Percentiles rank a stretch among this genome's conserved stretches.
phyloP scores from a whole-genome alignment of 108 stramenopile genomes.

The Skeletonema grethae region DNA sequence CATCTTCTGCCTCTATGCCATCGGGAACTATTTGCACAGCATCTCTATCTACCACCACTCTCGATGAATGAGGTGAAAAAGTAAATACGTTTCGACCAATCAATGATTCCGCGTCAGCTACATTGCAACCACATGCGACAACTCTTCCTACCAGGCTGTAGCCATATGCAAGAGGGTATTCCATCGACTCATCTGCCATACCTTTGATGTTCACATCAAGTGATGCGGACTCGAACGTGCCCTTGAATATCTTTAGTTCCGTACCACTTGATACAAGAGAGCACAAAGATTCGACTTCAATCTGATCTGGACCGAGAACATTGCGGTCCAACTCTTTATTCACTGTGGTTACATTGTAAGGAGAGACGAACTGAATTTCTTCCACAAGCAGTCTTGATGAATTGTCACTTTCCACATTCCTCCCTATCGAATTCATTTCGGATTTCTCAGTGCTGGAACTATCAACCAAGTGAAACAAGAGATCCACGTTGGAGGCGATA shows the following conservation, averaged over 20 bases:
- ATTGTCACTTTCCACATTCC: background rate
- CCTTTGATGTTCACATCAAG: constrained; percentile 89
- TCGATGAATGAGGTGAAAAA: constrained; percentile 86
- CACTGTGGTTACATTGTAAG: constrained; percentile 61
- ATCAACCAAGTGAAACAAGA: constrained; percentile 63
- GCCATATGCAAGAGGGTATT: constrained; percentile 89
- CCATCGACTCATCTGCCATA: constrained; percentile 83
- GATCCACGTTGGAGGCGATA: constrained; percentile 75
- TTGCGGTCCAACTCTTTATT: constrained; percentile 23
- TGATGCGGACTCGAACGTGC: constrained; percentile 74
- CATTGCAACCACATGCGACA: constrained; percentile 65
- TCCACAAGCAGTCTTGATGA: constrained; percentile 4
- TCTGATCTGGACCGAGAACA: constrained; percentile 56
- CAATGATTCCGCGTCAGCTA: constrained; percentile 52
- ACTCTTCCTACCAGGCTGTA: constrained; percentile 87
- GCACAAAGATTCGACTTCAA: constrained; percentile 69
- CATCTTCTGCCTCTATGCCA: constrained; percentile 86
- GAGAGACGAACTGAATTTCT: constrained; percentile 73
- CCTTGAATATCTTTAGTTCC: constrained; percentile 92
- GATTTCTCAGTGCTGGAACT: background rate
- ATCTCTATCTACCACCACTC: constrained; percentile 68
- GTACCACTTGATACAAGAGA: constrained; percentile 93
- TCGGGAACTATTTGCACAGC: constrained; percentile 82
- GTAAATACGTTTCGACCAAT: constrained; percentile 80
- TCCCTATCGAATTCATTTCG: background rate